phyloP scores from a whole-genome alignment of 768 basidiomycete genomes.

The Macrolepiota fuliginosa region DNA sequence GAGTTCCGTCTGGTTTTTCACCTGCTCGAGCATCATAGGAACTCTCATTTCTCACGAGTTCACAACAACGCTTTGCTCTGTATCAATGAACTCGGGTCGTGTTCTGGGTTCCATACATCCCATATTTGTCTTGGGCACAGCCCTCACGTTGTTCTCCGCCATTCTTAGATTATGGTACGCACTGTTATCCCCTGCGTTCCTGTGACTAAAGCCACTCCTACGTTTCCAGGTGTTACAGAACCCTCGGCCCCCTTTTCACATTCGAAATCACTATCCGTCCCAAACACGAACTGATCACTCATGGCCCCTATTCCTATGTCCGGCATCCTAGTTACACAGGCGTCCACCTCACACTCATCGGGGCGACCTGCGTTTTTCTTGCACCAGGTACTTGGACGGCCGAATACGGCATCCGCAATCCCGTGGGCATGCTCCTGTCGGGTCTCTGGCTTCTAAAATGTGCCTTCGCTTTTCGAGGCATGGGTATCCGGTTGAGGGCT shows the following conservation, averaged over 20 bases:
- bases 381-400: constrained; percentile 32
- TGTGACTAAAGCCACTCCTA: not conserved
- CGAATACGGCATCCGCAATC: constrained; percentile 20
- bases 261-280: constrained; percentile 41
- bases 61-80: not conserved
- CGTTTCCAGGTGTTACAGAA: constrained; percentile 33
- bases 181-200: not conserved
- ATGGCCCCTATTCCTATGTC: constrained; percentile 42
- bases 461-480: constrained; percentile 31
- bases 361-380: constrained; percentile 29
- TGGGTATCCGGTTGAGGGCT: constrained; percentile 26
- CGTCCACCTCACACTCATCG: constrained; percentile 33
- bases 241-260: constrained; percentile 40
- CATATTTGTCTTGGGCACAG: constrained; percentile 21
- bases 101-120: constrained; percentile 1
- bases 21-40: not conserved
- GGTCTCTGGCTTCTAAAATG: constrained; percentile 32
- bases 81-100: not conserved
- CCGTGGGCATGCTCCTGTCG: constrained; percentile 21
- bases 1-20: constrained; percentile 11
- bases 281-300: constrained; percentile 37
- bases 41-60: not conserved
- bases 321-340: constrained; percentile 44
- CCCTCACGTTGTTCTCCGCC: constrained; percentile 24
- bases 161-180: constrained; percentile 30